Evolutionary conservation across 2,329 filamentous ascomycete genomes (phyloP).

Genomic region (Myriangium duriaei): DNA sequence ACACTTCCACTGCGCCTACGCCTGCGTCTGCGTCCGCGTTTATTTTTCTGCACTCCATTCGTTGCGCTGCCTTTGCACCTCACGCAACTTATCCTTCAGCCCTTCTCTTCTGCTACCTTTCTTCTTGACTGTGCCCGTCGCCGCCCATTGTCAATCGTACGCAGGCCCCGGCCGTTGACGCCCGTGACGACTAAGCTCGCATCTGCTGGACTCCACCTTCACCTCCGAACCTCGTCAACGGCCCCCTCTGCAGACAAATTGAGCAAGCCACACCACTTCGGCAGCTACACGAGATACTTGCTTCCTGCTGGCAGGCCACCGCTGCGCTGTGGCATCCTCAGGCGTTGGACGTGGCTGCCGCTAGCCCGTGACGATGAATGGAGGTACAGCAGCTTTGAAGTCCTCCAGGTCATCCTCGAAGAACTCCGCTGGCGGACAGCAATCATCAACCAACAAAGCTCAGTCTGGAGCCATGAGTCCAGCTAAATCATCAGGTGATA

Average conservation of each 20-base stretch:
- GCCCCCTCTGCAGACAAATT: no score
- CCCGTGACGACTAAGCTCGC: no score
- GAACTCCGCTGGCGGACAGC: conserved; percentile 30
- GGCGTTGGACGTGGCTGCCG: background rate
- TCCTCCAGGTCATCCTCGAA: conserved; percentile 33
- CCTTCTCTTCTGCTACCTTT: no score
- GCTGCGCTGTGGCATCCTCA: no score
- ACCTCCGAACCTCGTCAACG: no score
- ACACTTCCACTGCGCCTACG: conserved; percentile 18
- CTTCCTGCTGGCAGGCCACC: no score
- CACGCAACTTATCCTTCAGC: background rate
- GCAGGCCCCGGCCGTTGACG: no score
- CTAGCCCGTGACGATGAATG: conserved; percentile 15
- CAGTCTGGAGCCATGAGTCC: conserved; percentile 5
- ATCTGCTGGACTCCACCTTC: no score
- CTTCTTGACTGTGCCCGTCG: no score
- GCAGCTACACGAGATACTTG: no score
- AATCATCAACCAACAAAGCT: background rate
- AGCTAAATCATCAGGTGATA: conserved; percentile 37
- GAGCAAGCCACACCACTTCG: no score
- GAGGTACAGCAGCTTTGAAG: conserved; percentile 13
- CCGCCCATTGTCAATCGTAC: no score
- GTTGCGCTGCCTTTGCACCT: background rate
- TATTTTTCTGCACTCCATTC: background rate
- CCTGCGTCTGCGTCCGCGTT: conserved; percentile 6